Percentiles rank a stretch among this genome's conserved stretches.
Evolutionary conservation across 2,329 filamentous ascomycete genomes (phyloP).

Genomic region (Aureobasidium sp.): DNA sequence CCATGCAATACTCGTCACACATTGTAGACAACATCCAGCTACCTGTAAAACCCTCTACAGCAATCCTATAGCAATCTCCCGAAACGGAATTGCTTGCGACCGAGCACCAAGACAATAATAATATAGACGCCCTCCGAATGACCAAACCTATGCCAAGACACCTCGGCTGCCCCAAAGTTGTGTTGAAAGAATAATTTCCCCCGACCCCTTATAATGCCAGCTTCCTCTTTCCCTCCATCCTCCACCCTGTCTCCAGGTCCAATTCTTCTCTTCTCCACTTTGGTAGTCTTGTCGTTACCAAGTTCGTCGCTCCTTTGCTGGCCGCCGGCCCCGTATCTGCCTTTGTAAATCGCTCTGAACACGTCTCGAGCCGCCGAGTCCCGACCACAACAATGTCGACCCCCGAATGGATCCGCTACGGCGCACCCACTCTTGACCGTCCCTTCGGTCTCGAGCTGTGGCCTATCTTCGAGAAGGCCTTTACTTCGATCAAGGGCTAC

Average conservation of each 20-base stretch:
- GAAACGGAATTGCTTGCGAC: constrained; percentile 1
- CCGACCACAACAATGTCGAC: constrained; percentile 39
- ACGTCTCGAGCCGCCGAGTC: background rate
- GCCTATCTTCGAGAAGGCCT: constrained; percentile 89
- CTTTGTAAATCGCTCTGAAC: background rate
- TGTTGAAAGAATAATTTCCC: constrained; percentile 14
- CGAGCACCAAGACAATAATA: background rate
- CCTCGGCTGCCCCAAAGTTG: background rate
- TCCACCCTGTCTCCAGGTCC: constrained; percentile 12
- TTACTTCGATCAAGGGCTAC: constrained; percentile 69
- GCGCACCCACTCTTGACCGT: constrained; percentile 74
- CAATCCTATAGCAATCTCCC: background rate
- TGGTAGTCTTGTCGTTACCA: constrained; percentile 7
- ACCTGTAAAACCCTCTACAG: background rate
- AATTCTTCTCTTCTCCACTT: constrained; percentile 9
- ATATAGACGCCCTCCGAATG: background rate
- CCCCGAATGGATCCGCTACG: constrained; percentile 47
- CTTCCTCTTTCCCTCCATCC: background rate
- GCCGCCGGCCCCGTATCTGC: background rate
- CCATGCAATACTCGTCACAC: background rate
- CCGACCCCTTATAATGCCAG: constrained; percentile 6
- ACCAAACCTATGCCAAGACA: background rate
- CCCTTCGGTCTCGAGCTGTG: constrained; percentile 89
- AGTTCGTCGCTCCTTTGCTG: constrained; percentile 11
- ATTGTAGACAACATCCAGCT: background rate